Base-by-base conservation (phyloP, 2,329 filamentous ascomycete genomes). In the Cercospora beticola region DNA sequence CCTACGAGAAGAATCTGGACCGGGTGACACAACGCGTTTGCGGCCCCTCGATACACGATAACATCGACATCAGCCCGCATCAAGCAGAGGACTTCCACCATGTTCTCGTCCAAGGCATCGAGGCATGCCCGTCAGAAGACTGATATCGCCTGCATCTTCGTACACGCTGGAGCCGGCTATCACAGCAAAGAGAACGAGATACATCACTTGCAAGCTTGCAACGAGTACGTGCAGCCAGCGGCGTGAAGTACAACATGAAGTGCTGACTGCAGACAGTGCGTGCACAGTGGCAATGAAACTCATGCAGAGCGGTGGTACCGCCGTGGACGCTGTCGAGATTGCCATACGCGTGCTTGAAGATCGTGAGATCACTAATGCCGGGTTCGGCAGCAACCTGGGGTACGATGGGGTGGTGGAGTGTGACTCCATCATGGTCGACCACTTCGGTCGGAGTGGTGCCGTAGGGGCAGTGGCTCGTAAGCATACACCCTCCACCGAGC, bases 161-260 rank as follows among this genome's bases (percentile, higher is more conserved):
- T 99, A 56, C 95, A 99, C 80, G 95, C 94, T 43, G 95, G 95
- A 36, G 95, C 95, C 16, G 95, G 95, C 4, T 99, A 92, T 76
- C 95, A 99, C 79, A 97, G 93, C 77, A 84, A 87, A 26, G 87
- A 91, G 69, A 98, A 98, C 77, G 94, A 99, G 78, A 84, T 86
- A 66, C 85, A 92, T 43, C 95, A 99, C 77, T 86, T 99, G 9
- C 85, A 90, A 76, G 93, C 93, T 52, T 98, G 95, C 80, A 90
- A 91, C 76, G 90, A 94, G 94, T 97, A 84, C 81, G 92, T 84
- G 9, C n/a, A 14, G 28, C 4, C 30, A 30, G 23, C 10, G 6
- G 46, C 16, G 4, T 14, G n/a, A n/a, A 6, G 5, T 31, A 2
- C n/a, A 7, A 5, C 9, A 9, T 2, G 30, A 18, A 5, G 26